Evolutionary conservation across 106 monocot species (phyloP), one percentile per base, ranked within the genome.

Genomic region (Phalaenopsis aphrodite): DNA sequence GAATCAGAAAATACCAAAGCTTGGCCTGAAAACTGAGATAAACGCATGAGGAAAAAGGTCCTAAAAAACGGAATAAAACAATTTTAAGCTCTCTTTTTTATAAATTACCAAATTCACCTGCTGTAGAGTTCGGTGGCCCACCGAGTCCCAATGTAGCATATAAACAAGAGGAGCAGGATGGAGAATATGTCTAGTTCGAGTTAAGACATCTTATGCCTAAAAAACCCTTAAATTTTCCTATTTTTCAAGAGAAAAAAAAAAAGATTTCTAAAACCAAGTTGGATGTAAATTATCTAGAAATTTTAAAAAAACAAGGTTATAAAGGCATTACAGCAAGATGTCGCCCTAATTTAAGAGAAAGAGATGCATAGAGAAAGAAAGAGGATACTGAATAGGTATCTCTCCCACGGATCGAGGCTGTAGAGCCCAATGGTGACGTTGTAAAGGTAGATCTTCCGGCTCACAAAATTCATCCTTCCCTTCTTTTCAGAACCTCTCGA

Each of bases 391-490:
- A 88, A 88, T 55, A 91, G 80, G 64, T 41, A 91, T 8, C 84
- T 61, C 84, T 91, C 91, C 91, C 91, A 91, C 88, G 84, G 88
- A 83, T 91, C 88, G 19, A 91, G 88, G 86, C 88, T 86, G 80
- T 91, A 91, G 76, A 91, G 88, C 9, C 91, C 91, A 86, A 91
- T 88, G 75, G 91, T 91, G 66, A 91, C 91, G n/a, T 91, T 91
- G 84, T 91, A 91, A n/a, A 91, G 88, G 61, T 91, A 84, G 82
- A 91, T 86, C 91, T 91, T 91, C 57, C 86, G 79, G 65, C 86
- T 82, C 2, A 86, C 61, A 84, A 84, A 89, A 55, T 84, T 89
- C 89, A 86, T 89, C 85, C 15, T 71, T 30, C 1, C 2, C 0
- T 14, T 38, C 9, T 10, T 38, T 38, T 12, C 52, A 52, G 52